Evolutionary conservation across 192 early-diverging fungal species (phyloP), one percentile per base, ranked within the genome.

Genomic region (Coemansia sp.): DNA sequence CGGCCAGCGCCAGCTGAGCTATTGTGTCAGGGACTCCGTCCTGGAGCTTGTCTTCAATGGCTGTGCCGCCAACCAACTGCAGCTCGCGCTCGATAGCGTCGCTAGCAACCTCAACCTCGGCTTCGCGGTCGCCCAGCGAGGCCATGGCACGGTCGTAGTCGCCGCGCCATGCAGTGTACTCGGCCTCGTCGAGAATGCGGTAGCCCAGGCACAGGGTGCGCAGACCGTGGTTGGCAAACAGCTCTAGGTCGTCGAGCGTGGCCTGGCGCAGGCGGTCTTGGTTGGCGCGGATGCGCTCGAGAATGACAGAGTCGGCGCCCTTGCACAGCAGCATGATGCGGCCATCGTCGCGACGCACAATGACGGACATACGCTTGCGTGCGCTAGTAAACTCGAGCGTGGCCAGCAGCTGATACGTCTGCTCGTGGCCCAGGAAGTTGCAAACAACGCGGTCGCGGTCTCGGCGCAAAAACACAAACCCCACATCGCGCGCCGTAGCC

Each of bases 1-100:
- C 93, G 0, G 94, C 94, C 36, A 79, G 78, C 2, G 87, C 79
- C 43, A 98, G 66, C 25, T 84, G 83, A 2, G 86, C 85, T 56
- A 98, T 97, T 34, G 89, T 88, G 51, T 93, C 92, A 6, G 95
- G 94, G 3, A 98, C 95, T 53, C 91, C 93, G n/a, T 93, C 92
- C 65, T 98, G 95, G 13, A 98, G 85, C 75, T 89, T 86, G 65
- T 98, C 95, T 78, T 98, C 95, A 43, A 98, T 97, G 5, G 95
- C 95, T 0, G 95, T 98, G n/a, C 90, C 93, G 47, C 95, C 95
- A 46, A 95, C 77, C 35, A 98, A 68, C 54, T 83, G 79, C 51
- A 98, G 58, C 2, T 84, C 78, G 29, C 68, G 77, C 68, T 98
- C 95, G 23, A 96, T 91, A 17, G 74, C 60, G 39, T 92, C 90